Base-by-base conservation (phyloP, 257 asterid genomes). In the Parsonsia alboflavescens region DNA sequence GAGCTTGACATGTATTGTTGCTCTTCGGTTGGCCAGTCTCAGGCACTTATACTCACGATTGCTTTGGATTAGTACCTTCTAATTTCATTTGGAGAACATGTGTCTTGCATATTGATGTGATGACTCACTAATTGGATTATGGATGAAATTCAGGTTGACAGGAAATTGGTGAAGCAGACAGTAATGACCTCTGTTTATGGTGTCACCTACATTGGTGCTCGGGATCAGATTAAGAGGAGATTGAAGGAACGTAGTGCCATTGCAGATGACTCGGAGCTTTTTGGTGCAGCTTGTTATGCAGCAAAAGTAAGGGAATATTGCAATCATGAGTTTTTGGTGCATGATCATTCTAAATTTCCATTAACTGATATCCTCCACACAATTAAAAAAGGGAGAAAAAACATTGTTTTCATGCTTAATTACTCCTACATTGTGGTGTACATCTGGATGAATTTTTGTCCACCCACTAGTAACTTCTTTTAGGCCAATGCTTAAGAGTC, bases 131-230 rank as follows among this genome's bases (percentile, higher is more conserved):
- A 30, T 46, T 77, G 28, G 59, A 44, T 68, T 68, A 8, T 75
- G 77, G 73, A 72, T 72, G 79, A 54, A 83, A 54, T 80, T 76
- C 80, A 94, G 99, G 98, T 94, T 80, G 99, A 94, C 78, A 82
- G 99, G 80, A 92, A 94, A 87, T 78, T 94, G 89, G 99, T 94
- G 80, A 94, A 94, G 90, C 98, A 94, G 84, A 92, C 99, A 2
- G 99, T 94, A 75, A 94, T 94, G 99, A 94, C 99, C 81, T 94
- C 99, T 72, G 99, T 94, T 66, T 94, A 94, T 84, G 99, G 99
- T 65, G 99, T 94, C 77, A 94, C 99, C n/a, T 92, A 88, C 77
- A 82, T 89, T 83, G 99, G 99, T 73, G 99, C 99, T 65, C 93
- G 99, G 70, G 98, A 94, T 81, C 99, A 94, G 78, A 94, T 94